Evolutionary conservation across 2,329 filamentous ascomycete species (phyloP).

Genomic region (Polytolypa hystricis): DNA sequence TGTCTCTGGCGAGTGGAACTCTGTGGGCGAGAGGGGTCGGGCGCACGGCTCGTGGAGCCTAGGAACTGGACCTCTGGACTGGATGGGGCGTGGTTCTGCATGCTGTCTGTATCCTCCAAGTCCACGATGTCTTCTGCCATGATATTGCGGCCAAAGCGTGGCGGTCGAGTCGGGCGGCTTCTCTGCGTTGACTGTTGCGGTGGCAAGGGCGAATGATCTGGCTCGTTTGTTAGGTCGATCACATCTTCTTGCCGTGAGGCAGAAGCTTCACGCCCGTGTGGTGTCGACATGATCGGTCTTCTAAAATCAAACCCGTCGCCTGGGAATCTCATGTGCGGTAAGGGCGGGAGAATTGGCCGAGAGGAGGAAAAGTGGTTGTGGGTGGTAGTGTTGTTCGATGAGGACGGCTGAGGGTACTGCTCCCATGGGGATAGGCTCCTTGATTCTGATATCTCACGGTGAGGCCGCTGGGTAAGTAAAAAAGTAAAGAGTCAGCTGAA

Average conservation of each 20-base stretch:
- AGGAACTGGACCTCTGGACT: constrained; percentile 44
- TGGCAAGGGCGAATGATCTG: constrained; percentile 19
- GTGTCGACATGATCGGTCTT: constrained; percentile 38
- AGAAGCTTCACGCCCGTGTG: constrained; percentile 27
- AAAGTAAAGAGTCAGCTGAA: too few relatives aligned
- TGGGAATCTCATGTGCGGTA: constrained; percentile 29
- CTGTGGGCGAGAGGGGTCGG: constrained; percentile 9
- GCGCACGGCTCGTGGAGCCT: constrained; percentile 19
- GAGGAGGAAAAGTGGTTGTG: constrained; percentile 7
- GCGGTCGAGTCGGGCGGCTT: constrained; percentile 16
- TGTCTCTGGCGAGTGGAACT: neutral
- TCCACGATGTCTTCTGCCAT: constrained; percentile 29
- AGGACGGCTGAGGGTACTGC: neutral
- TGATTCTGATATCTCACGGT: constrained; percentile 24
- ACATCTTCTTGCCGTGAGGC: constrained; percentile 25
- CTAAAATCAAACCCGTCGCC: constrained; percentile 48
- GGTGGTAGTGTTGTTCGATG: constrained; percentile 6
- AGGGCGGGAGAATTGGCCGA: constrained; percentile 18
- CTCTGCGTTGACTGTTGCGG: constrained; percentile 8
- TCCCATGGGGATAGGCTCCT: constrained; percentile 18
- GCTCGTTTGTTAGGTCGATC: constrained; percentile 38
- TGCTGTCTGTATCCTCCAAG: constrained; percentile 26
- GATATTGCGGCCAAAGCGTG: constrained; percentile 27
- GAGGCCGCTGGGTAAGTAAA: constrained; percentile 19
- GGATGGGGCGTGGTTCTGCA: constrained; percentile 11